Base-by-base conservation (phyloP, 2,329 filamentous ascomycete species). In the Fusarium sp. region DNA sequence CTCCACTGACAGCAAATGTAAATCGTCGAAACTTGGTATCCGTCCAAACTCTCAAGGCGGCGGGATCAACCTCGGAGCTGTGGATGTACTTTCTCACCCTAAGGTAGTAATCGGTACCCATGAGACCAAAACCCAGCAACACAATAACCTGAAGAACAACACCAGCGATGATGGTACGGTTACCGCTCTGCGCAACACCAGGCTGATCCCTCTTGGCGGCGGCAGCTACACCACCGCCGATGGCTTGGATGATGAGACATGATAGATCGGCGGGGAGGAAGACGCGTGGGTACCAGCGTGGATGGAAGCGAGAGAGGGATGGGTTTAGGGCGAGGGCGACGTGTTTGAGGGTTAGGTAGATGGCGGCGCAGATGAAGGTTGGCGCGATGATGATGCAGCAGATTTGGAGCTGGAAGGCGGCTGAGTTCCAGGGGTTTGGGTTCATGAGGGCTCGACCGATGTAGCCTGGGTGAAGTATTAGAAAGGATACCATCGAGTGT, bases 271-370 rank as follows among this genome's bases (percentile, higher is more conserved):
- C 87, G 62, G 87, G 86, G n/a, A 90, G 86, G 81, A 90, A 91
- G 81, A 90, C 81, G 75, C 85, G 83, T 5, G 89, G 88, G 79
- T 89, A 90, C 73, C 84, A 83, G n/a, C 79, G 80, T 20, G 88
- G 85, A 5, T 82, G 83, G 65, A 90, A 75, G 71, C 87, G 85
- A n/a, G 88, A 89, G 62, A 88, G 82, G 40, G 73, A 49, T 10
- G 88, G 85, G 79, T 83, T 84, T 69, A 89, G 82, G 55, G 84
- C 80, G 36, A 88, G 81, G 66, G 86, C 84, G 72, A 89, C 80
- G 83, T 91, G 89, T 79, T 91, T 90, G 67, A 92, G 86, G 5
- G 88, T 91, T 29, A 92, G 86, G 82, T 92, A 92, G 80, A 92
- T 87, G 77, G 85, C 87, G 72, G 90, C 88, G 80, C 89, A 90